phyloP scores from a whole-genome alignment of 1,284 basidiomycete genomes.

The Ganoderma resinaceum region DNA sequence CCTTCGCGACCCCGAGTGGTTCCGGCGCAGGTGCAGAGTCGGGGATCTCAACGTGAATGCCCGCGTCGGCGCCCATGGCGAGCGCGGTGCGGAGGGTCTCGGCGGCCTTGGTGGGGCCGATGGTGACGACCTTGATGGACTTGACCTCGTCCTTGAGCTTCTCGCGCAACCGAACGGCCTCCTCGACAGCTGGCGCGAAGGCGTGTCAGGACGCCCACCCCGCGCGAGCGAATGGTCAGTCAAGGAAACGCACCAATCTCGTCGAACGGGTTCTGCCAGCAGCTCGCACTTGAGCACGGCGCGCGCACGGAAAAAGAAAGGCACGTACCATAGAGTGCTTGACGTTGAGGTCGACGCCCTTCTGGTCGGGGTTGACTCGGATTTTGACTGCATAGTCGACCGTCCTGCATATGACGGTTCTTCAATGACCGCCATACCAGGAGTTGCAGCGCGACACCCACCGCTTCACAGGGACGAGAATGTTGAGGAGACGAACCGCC shows the following conservation, averaged over 20 bases:
- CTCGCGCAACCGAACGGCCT: constrained; percentile 94
- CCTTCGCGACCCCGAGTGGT: constrained; percentile 88
- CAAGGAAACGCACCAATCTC: constrained; percentile 80
- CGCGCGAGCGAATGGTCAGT: background rate
- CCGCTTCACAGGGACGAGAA: constrained; percentile 93
- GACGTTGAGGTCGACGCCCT: constrained; percentile 92
- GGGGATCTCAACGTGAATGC: constrained; percentile 88
- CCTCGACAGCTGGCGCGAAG: constrained; percentile 84
- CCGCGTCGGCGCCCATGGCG: constrained; percentile 97
- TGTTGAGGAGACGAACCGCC: constrained; percentile 76
- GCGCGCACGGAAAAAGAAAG: background rate
- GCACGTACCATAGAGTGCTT: constrained; percentile 94
- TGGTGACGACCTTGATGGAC: constrained; percentile 90
- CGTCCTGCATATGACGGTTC: constrained; percentile 52
- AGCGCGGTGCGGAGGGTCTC: constrained; percentile 96
- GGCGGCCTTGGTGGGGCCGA: constrained; percentile 89
- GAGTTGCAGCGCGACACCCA: constrained; percentile 43
- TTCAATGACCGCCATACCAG: constrained; percentile 6
- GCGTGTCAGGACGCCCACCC: constrained; percentile 14
- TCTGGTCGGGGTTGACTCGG: constrained; percentile 90
- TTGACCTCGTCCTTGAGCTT: constrained; percentile 78
- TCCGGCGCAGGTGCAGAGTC: constrained; percentile 80
- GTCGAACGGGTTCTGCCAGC: constrained; percentile 89
- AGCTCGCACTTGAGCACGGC: background rate
- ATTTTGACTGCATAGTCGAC: constrained; percentile 93